Percentiles rank a stretch among this genome's conserved stretches.
Conservation (phyloP, 768 basidiomycete species). For the Aureoboletus auriporus region DNA sequence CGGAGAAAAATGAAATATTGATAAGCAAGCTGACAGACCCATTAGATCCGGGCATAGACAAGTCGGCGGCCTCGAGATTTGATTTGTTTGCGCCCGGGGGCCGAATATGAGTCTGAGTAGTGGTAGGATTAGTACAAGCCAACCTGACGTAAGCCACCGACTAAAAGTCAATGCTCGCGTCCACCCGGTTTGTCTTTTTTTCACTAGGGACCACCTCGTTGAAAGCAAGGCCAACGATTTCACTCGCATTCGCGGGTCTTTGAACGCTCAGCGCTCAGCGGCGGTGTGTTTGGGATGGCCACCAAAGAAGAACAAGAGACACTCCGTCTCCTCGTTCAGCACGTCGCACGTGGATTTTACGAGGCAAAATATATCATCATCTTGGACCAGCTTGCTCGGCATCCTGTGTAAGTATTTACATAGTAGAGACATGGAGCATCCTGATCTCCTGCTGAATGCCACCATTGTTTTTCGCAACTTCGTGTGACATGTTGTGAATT, state of each 20-base stretch:
- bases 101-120: too few species aligned
- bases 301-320: slow-evolving; percentile 80
- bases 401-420: slow-evolving; percentile 83
- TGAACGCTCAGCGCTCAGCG: slow-evolving; percentile 1
- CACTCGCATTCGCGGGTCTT: slow-evolving; percentile 3
- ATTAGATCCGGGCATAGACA: neutral
- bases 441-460: slow-evolving; percentile 18
- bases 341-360: slow-evolving; percentile 92
- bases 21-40: too few species aligned
- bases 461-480: slow-evolving; percentile 5
- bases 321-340: slow-evolving; percentile 84
- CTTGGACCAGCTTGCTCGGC: slow-evolving; percentile 88
- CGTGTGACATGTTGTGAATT: slow-evolving; percentile 19
- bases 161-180: too few species aligned
- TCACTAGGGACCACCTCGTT: slow-evolving; percentile 1
- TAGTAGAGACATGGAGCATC: slow-evolving; percentile 20
- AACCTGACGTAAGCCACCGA: too few species aligned
- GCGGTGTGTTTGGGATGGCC: slow-evolving; percentile 39
- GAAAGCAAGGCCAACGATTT: slow-evolving; percentile 2
- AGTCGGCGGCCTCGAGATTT: too few species aligned
- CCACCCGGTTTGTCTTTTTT: neutral
- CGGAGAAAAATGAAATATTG: too few species aligned
- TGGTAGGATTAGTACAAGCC: too few species aligned
- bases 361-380: slow-evolving; percentile 89
- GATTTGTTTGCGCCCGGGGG: too few species aligned